Evolutionary conservation across 2,329 filamentous ascomycete species (phyloP).

Genomic region (Colletotrichum acutatum): DNA sequence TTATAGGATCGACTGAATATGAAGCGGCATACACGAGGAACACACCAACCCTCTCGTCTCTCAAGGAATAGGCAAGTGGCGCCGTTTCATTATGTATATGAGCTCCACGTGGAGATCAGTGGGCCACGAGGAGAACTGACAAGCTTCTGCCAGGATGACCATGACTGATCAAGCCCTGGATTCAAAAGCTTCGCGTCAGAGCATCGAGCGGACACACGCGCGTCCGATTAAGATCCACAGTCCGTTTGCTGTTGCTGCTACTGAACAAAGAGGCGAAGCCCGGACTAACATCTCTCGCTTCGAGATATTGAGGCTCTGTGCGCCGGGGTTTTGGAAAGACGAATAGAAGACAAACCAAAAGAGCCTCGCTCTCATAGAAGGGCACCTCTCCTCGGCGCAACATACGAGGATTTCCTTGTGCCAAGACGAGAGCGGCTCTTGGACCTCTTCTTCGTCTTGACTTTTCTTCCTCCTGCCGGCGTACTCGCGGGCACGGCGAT

Average conservation of each 20-base stretch:
- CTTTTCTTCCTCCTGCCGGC: not conserved
- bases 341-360: not conserved
- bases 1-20: conserved; percentile 2
- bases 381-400: not conserved
- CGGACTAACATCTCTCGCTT: not conserved
- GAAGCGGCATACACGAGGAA: not conserved
- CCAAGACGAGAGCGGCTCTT: conserved; percentile 1
- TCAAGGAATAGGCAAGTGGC: not conserved
- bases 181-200: not conserved
- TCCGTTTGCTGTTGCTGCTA: not conserved
- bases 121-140: not conserved
- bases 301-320: not conserved
- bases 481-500: not conserved
- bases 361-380: not conserved
- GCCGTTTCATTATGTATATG: conserved; percentile 13
- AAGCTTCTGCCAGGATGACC: not conserved
- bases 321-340: not conserved
- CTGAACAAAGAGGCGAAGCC: not conserved
- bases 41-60: not conserved
- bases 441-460: conserved; percentile 21
- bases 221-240: conserved; percentile 1
- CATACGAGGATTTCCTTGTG: not conserved
- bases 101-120: not conserved
- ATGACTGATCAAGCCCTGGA: not conserved
- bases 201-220: not conserved